phyloP scores from a whole-genome alignment of 1,284 basidiomycete genomes.

The Irpex sp. region DNA sequence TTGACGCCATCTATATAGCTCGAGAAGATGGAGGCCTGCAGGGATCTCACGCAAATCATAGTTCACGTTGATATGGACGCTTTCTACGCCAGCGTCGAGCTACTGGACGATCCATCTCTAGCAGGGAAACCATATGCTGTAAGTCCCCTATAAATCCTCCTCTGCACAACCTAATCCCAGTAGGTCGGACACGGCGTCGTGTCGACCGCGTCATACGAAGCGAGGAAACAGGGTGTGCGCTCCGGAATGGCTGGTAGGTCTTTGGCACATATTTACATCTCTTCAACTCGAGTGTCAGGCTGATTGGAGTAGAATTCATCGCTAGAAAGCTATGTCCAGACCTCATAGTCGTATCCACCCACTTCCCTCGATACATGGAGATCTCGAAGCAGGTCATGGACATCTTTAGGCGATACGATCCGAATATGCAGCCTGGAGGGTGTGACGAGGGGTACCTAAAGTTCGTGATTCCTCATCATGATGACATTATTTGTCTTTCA shows the following conservation, averaged over 20 bases:
- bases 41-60: constrained; percentile 82
- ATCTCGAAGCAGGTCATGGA: constrained; percentile 68
- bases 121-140: constrained; percentile 88
- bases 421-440: constrained; percentile 75
- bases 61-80: constrained; percentile 90
- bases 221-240: constrained; percentile 83
- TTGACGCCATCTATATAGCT: constrained; percentile 44
- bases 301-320: constrained; percentile 64
- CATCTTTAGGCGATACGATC: constrained; percentile 77
- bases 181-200: constrained; percentile 78
- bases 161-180: neutral
- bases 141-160: constrained; percentile 24
- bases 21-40: constrained; percentile 66
- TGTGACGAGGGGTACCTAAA: constrained; percentile 90
- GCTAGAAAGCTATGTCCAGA: constrained; percentile 93
- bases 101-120: constrained; percentile 76
- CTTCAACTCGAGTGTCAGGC: constrained; percentile 2
- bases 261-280: neutral
- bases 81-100: constrained; percentile 71
- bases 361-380: constrained; percentile 67
- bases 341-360: constrained; percentile 70
- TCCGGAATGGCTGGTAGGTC: constrained; percentile 81
- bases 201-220: constrained; percentile 89
- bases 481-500: no score
- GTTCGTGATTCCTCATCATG: constrained; percentile 37